Percentiles rank a stretch among this genome's conserved stretches.
phyloP scores from a whole-genome alignment of 345 rosid genomes.

The Melaleuca quinquenervia region DNA sequence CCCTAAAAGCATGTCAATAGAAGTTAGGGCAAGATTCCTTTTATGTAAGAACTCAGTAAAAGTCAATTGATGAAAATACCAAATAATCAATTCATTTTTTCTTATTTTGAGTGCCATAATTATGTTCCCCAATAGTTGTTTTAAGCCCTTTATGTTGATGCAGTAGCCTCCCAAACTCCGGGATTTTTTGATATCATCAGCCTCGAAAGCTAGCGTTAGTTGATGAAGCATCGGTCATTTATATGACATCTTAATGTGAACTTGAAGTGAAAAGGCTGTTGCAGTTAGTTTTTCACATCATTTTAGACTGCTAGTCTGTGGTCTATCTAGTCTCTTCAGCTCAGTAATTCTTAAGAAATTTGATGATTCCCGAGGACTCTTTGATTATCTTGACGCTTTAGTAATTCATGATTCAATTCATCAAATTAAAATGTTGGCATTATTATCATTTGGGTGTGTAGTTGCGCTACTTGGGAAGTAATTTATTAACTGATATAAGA shows the following conservation, averaged over 20 bases:
- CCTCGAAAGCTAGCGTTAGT: neutral
- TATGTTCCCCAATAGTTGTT: neutral
- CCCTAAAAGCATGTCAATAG: neutral
- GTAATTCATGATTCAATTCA: neutral
- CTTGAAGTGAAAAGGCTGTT: neutral
- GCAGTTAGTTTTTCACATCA: neutral
- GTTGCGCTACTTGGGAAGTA: neutral
- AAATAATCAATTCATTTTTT: neutral
- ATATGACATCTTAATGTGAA: neutral
- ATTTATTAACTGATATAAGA: neutral
- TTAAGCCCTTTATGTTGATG: neutral
- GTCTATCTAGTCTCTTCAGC: neutral
- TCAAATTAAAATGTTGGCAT: neutral
- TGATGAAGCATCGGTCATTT: neutral
- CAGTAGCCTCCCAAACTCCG: neutral
- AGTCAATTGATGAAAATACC: neutral
- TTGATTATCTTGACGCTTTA: neutral
- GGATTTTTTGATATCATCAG: neutral
- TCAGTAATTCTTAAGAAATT: neutral
- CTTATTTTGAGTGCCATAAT: neutral
- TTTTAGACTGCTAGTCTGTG: neutral
- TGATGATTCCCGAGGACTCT: neutral
- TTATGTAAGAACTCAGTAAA: neutral
- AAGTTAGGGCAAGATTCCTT: neutral
- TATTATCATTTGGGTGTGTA: neutral